phyloP scores from a whole-genome alignment of 2,329 filamentous ascomycete genomes.

The Exophiala bonariae region DNA sequence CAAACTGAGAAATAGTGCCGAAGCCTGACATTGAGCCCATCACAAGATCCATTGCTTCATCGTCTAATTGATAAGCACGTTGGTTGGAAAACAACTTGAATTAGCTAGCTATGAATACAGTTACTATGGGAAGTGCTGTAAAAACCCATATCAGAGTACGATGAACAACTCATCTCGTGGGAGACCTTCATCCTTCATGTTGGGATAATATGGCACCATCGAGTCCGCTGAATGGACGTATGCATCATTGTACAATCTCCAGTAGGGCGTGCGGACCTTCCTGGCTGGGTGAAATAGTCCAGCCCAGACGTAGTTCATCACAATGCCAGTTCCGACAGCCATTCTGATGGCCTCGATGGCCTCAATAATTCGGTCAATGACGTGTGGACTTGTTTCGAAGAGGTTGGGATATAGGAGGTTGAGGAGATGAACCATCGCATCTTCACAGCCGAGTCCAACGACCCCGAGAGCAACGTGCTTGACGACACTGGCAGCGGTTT shows the following conservation, averaged over 20 bases:
- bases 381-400: constrained; percentile 96
- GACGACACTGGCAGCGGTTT: constrained; percentile 93
- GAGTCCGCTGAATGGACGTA: constrained; percentile 92
- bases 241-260: constrained; percentile 94
- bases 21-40: too few relatives aligned
- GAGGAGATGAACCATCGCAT: constrained; percentile 96
- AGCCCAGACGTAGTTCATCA: constrained; percentile 98
- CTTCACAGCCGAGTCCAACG: constrained; percentile 95
- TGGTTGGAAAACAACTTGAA: too few relatives aligned
- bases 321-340: constrained; percentile 85
- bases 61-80: too few relatives aligned
- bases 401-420: constrained; percentile 96
- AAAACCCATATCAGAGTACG: constrained; percentile 53
- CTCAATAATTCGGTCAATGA: constrained; percentile 96
- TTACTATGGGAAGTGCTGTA: too few relatives aligned
- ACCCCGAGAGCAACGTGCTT: constrained; percentile 97
- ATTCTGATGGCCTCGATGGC: constrained; percentile 95
- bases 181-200: constrained; percentile 75
- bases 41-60: too few relatives aligned
- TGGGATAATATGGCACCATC: constrained; percentile 95
- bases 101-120: too few relatives aligned
- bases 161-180: constrained; percentile 80
- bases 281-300: constrained; percentile 95
- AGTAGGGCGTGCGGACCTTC: constrained; percentile 93
- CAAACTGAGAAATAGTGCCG: too few relatives aligned